Conservation (phyloP, 2,329 filamentous ascomycete genomes). For the Malbranchea zuffiana region DNA sequence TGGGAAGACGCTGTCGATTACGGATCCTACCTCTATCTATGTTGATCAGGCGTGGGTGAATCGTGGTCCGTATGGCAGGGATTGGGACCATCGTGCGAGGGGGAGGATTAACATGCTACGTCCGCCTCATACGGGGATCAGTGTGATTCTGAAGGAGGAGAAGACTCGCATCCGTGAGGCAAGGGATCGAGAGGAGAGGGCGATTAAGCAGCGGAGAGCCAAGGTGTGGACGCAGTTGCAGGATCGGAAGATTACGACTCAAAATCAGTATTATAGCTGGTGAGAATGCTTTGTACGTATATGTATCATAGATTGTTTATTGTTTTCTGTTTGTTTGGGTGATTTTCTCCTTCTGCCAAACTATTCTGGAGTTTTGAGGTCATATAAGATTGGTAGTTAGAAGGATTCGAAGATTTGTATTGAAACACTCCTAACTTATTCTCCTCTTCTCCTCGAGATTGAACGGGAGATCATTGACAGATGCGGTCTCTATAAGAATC, state of each 20-base stretch:
- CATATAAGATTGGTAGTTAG: too few species aligned
- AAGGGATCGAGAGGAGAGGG: conserved; percentile 65
- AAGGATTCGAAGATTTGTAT: too few species aligned
- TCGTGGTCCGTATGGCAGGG: conserved; percentile 53
- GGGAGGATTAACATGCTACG: conserved; percentile 58
- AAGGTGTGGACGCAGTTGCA: conserved; percentile 83
- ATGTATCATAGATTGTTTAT: conserved; percentile 9
- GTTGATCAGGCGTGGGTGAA: conserved; percentile 90
- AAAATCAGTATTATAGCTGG: conserved; percentile 88
- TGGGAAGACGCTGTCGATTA: conserved; percentile 59
- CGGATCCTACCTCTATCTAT: conserved; percentile 73
- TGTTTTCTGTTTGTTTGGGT: not conserved
- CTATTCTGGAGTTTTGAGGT: too few species aligned
- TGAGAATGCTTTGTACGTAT: conserved; percentile 28
- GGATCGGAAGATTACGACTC: conserved; percentile 69
- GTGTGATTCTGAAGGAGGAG: conserved; percentile 83
- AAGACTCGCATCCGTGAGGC: conserved; percentile 73
- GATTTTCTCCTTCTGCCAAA: too few species aligned
- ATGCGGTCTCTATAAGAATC: too few species aligned
- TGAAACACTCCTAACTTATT: too few species aligned
- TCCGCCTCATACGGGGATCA: conserved; percentile 64
- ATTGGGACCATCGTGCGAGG: conserved; percentile 62
- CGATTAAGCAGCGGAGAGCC: conserved; percentile 60
- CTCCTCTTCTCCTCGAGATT: too few species aligned
- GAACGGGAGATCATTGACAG: too few species aligned